phyloP scores from a whole-genome alignment of 2,329 filamentous ascomycete genomes.

The Aotearoamyces nothofagi region DNA sequence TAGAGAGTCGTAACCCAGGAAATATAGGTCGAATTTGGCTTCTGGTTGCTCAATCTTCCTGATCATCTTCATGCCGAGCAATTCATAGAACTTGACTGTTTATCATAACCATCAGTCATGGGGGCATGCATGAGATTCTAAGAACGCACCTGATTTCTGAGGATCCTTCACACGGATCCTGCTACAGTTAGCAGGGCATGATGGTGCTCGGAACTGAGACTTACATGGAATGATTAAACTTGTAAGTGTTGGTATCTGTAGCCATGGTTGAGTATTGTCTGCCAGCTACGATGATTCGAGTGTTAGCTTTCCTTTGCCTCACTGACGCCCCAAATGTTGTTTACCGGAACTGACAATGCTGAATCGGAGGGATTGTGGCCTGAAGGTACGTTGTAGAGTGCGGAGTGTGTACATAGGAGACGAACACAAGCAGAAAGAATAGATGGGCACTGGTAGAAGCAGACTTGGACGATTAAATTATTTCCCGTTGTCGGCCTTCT shows the following conservation, averaged over 20 bases:
- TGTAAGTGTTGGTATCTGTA: slow-evolving; percentile 62
- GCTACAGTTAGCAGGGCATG: slow-evolving; percentile 7
- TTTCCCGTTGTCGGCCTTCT: too few relatives aligned
- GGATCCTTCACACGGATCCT: slow-evolving; percentile 95
- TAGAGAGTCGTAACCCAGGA: slow-evolving; percentile 75
- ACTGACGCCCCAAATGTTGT: background rate
- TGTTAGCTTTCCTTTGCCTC: slow-evolving; percentile 1
- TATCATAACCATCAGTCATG: slow-evolving; percentile 1
- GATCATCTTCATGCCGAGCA: slow-evolving; percentile 74
- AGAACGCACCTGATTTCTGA: slow-evolving; percentile 47
- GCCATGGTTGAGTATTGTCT: slow-evolving; percentile 28
- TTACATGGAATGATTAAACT: slow-evolving; percentile 80
- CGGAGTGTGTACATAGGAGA: background rate
- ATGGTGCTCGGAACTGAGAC: slow-evolving; percentile 9
- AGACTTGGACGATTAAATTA: too few relatives aligned
- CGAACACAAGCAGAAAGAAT: too few relatives aligned
- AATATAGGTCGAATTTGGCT: slow-evolving; percentile 89
- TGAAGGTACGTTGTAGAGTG: background rate
- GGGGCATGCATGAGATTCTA: background rate
- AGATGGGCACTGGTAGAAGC: too few relatives aligned
- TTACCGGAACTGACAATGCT: slow-evolving; percentile 2
- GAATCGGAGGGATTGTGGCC: background rate
- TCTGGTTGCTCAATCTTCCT: slow-evolving; percentile 72
- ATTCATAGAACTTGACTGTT: slow-evolving; percentile 81
- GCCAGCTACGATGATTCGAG: slow-evolving; percentile 9